Percentiles rank a stretch among this genome's conserved stretches.
Evolutionary conservation across 768 basidiomycete species (phyloP).

Genomic region (Mycena alexandri): DNA sequence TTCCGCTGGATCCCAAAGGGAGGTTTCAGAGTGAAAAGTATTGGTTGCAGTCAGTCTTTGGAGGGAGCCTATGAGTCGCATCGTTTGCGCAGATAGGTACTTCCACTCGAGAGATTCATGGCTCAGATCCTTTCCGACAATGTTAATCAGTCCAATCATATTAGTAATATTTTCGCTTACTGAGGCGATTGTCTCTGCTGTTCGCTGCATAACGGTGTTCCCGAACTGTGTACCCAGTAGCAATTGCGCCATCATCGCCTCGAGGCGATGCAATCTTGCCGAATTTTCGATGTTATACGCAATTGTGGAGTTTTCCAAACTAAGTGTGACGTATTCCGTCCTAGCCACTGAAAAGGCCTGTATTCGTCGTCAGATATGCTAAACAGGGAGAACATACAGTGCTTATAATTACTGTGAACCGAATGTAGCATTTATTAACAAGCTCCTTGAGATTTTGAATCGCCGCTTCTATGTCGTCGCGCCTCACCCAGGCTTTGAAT

Average conservation of each 20-base stretch:
- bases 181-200: neutral
- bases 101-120: conserved; percentile 20
- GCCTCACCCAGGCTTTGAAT: conserved; percentile 29
- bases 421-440: conserved; percentile 25
- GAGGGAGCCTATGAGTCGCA: conserved; percentile 14
- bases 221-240: conserved; percentile 18
- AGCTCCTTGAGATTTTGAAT: conserved; percentile 22
- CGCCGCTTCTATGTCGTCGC: conserved; percentile 23
- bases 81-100: conserved; percentile 25
- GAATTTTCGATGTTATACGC: conserved; percentile 24
- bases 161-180: neutral
- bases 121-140: conserved; percentile 1
- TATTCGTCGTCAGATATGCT: neutral
- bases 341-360: conserved; percentile 32
- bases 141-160: neutral
- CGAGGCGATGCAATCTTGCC: conserved; percentile 19
- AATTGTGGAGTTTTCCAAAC: conserved; percentile 21
- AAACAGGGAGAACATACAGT: no score
- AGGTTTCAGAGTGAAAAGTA: neutral
- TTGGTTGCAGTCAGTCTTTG: neutral
- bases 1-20: neutral
- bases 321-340: conserved; percentile 11
- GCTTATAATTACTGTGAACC: conserved; percentile 26
- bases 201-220: neutral
- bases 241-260: conserved; percentile 24